Evolutionary conservation across 108 stramenopile genomes (phyloP).

Genomic region (Stephanodiscus triporus): DNA sequence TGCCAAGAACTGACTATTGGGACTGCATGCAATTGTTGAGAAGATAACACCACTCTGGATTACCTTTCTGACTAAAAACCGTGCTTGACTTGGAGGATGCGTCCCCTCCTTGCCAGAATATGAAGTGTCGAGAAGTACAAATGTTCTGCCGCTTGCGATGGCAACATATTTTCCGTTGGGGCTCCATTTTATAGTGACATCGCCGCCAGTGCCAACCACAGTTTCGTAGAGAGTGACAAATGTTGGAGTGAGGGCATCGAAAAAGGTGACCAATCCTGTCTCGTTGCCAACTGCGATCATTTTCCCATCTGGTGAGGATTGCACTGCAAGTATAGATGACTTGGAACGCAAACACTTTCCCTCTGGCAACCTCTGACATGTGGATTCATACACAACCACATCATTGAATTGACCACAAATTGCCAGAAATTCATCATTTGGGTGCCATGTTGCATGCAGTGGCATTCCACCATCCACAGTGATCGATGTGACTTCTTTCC

Average conservation of each 20-base stretch:
- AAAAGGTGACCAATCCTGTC: constrained; percentile 68
- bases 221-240: constrained; percentile 67
- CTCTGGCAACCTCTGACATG: constrained; percentile 53
- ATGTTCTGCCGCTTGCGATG: constrained; percentile 50
- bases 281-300: constrained; percentile 70
- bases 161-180: constrained; percentile 56
- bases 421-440: constrained; percentile 67
- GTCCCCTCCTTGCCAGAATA: constrained; percentile 12
- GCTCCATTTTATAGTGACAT: constrained; percentile 70
- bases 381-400: constrained; percentile 70
- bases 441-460: constrained; percentile 74
- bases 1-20: constrained; percentile 57
- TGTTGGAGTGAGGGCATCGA: constrained; percentile 48
- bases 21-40: constrained; percentile 52
- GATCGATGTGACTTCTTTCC: constrained; percentile 63
- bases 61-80: constrained; percentile 62
- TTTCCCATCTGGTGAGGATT: constrained; percentile 68
- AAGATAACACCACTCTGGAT: constrained; percentile 51
- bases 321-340: constrained; percentile 59
- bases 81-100: constrained; percentile 34
- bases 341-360: constrained; percentile 62
- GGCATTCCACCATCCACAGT: constrained; percentile 60
- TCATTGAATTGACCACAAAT: constrained; percentile 68
- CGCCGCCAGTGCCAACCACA: constrained; percentile 52
- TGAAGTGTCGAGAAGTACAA: constrained; percentile 57